These are phyloP conservation scores for Malus sieversii DNA, from an alignment of 306 rosid genomes.

Conservation along the genomic window DNA sequence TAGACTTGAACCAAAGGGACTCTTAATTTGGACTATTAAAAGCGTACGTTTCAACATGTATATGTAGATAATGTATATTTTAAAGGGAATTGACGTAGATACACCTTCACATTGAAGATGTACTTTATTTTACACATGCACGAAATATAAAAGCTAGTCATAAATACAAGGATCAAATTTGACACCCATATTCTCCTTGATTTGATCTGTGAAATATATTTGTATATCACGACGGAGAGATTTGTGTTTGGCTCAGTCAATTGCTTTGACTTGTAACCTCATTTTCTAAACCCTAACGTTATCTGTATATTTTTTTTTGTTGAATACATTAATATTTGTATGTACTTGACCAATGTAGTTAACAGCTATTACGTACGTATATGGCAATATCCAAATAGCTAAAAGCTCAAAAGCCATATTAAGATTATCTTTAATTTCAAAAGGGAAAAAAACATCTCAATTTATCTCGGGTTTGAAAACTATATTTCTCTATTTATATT, in stretches of 20 bases:
- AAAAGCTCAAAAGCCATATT: not conserved
- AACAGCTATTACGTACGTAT: no score
- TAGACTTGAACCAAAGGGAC: not conserved
- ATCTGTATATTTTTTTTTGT: not conserved
- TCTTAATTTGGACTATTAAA: not conserved
- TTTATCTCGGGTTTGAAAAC: no score
- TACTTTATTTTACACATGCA: not conserved
- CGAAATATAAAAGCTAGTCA: not conserved
- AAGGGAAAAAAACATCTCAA: not conserved
- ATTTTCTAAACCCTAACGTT: not conserved
- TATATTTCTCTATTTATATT: not conserved
- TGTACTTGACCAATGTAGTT: not conserved
- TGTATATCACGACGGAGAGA: not conserved
- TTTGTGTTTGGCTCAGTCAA: not conserved
- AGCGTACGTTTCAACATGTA: not conserved
- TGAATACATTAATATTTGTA: not conserved
- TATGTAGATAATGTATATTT: not conserved
- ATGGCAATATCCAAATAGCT: not conserved
- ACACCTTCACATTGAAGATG: not conserved
- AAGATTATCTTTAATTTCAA: no score
- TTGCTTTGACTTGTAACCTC: not conserved
- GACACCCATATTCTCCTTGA: not conserved
- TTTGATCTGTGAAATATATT: not conserved
- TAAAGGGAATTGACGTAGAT: not conserved
- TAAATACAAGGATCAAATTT: not conserved